Percentiles rank a stretch among this genome's conserved stretches.
Conservation (phyloP, 2,329 filamentous ascomycete species). For the Fusarium cicatricum region DNA sequence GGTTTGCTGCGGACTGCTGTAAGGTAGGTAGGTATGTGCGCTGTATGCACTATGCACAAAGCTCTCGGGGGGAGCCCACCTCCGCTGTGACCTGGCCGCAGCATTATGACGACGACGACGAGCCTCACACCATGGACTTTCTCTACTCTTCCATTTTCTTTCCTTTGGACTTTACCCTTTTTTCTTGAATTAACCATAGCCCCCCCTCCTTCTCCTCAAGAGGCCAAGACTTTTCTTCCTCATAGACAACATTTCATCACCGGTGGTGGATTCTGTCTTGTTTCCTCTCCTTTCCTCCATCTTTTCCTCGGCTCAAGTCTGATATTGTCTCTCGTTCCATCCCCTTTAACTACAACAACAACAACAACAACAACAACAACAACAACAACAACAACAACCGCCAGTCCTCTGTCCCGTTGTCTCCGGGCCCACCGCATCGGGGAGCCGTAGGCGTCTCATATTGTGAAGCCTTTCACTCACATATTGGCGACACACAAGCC, state of each 20-base stretch:
- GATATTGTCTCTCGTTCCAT: conserved; percentile 29
- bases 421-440: conserved; percentile 30
- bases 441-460: conserved; percentile 18
- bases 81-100: conserved; percentile 22
- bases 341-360: neutral
- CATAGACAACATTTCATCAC: conserved; percentile 25
- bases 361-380: neutral
- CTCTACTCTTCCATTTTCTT: conserved; percentile 29
- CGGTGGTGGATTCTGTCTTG: conserved; percentile 12
- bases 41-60: conserved; percentile 7
- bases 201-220: neutral
- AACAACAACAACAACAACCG: neutral
- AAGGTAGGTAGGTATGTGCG: too few species aligned
- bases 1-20: neutral
- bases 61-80: conserved; percentile 14
- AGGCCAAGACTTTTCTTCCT: conserved; percentile 8
- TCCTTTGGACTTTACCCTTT: conserved; percentile 16
- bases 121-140: conserved; percentile 15
- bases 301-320: conserved; percentile 8
- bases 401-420: conserved; percentile 2
- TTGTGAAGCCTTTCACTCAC: conserved; percentile 23
- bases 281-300: conserved; percentile 2
- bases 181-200: conserved; percentile 12
- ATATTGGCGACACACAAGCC: conserved; percentile 3
- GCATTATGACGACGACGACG: conserved; percentile 31